Evolutionary conservation across 352 stramenopile genomes (phyloP), one percentile per base, ranked within the genome.

Genomic region (Globisporangium carolinianum): DNA sequence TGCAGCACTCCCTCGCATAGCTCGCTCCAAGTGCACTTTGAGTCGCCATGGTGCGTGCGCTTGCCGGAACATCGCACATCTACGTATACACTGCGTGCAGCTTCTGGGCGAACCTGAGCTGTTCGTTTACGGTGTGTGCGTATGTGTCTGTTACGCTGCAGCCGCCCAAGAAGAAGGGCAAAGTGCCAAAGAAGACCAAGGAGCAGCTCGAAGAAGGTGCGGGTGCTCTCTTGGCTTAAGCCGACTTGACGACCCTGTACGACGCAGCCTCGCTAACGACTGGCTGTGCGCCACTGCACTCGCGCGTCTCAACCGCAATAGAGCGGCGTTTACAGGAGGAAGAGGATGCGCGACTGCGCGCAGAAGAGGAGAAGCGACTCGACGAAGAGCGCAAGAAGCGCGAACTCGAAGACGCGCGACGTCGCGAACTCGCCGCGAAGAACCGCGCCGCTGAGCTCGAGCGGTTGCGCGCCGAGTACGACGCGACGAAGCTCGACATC

Each of bases 121-220:
- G 24, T 32, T 32, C 24, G 24, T 32, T 32, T 32, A 32, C 24
- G 24, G 39, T 43, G 39, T 43, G 7, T 43, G 4, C 39, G 39
- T 6, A 12, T 12, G 39, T 43, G 39, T 12, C 7, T 43, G 39
- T 12, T 14, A 43, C 39, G 24, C 24, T 42, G 38, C 58, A 92
- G 83, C 66, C 71, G 32, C 83, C 78, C 6, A 93, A 93, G 66
- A 90, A 88, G 72, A 91, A 88, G 57, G 63, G 47, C 24, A 90
- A 93, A 60, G 72, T 73, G 14, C 79, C 80, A 5, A 91, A 93
- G 61, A 91, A 89, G 63, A 85, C 71, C 69, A 91, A 91, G 57
- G 79, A 89, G 57, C 70, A 92, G 69, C 75, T 90, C 43, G 79
- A 90, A 60, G 79, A 90, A 68, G 73, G 73, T 83, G 32, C 8